Conservation (phyloP, 768 basidiomycete genomes). For the Hemileccinum rubropunctum region DNA sequence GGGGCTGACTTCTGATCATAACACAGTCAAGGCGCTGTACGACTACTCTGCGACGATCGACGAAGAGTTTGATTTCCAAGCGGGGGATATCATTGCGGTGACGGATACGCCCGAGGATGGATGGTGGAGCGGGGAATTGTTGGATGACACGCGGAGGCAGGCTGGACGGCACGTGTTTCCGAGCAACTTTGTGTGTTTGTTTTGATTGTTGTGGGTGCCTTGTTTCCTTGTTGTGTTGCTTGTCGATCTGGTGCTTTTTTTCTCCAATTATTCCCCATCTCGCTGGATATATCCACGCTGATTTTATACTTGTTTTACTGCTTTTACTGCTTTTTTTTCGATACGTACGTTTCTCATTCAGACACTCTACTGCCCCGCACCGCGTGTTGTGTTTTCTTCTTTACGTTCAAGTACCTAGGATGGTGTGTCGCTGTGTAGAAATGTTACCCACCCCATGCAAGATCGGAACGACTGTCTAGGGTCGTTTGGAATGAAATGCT, state of each 20-base stretch:
- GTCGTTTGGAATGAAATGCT: too few relatives aligned
- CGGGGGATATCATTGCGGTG: conserved; percentile 93
- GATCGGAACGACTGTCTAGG: too few relatives aligned
- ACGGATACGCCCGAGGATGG: conserved; percentile 93
- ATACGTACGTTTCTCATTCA: too few relatives aligned
- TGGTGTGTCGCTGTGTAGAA: too few relatives aligned
- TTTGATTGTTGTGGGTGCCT: conserved; percentile 35
- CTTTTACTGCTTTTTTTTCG: neutral
- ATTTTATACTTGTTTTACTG: neutral
- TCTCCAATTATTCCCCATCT: neutral
- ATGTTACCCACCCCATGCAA: too few relatives aligned
- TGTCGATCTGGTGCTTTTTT: neutral
- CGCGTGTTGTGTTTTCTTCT: too few relatives aligned
- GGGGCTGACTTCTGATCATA: too few relatives aligned
- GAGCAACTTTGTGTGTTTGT: conserved; percentile 83
- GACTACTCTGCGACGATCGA: conserved; percentile 82
- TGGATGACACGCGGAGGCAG: conserved; percentile 73
- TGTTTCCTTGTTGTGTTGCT: neutral
- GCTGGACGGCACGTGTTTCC: conserved; percentile 79
- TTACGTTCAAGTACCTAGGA: too few relatives aligned
- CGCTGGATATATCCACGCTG: neutral
- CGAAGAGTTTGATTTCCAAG: conserved; percentile 96
- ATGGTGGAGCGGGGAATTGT: conserved; percentile 92
- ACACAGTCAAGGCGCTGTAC: conserved; percentile 89
- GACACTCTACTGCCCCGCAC: too few relatives aligned